phyloP scores from a whole-genome alignment of 1,139 yeast genomes.

The Debaryomycetaceae sp. region DNA sequence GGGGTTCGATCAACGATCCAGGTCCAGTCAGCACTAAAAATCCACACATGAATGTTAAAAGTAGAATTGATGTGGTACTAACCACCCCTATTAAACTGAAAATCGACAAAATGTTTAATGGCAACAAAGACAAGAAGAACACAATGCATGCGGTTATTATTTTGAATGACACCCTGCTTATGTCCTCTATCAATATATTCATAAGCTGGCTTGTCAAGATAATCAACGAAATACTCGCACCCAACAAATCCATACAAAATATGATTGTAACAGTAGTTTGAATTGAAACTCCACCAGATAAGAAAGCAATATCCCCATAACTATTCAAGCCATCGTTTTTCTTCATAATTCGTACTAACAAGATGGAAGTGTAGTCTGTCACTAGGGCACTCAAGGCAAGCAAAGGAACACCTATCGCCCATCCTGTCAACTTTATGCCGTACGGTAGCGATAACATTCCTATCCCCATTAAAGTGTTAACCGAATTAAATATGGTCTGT shows the following conservation, averaged over 20 bases:
- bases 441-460: conserved; percentile 82
- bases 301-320: conserved; percentile 46
- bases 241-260: conserved; percentile 73
- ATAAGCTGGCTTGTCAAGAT: conserved; percentile 85
- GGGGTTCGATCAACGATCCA: conserved; percentile 64
- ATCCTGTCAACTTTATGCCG: conserved; percentile 77
- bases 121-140: conserved; percentile 65
- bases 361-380: conserved; percentile 68
- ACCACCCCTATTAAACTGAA: conserved; percentile 73
- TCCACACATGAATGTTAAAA: conserved; percentile 62
- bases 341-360: conserved; percentile 32
- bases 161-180: conserved; percentile 51
- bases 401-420: conserved; percentile 62
- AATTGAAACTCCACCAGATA: conserved; percentile 42
- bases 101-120: conserved; percentile 67
- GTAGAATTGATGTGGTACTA: conserved; percentile 62
- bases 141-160: conserved; percentile 41
- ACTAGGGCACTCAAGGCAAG: conserved; percentile 55
- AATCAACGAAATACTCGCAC: conserved; percentile 74
- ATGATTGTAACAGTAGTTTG: conserved; percentile 62
- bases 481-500: conserved; percentile 84
- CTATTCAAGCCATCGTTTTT: conserved; percentile 29
- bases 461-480: conserved; percentile 81
- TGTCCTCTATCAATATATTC: conserved; percentile 55
- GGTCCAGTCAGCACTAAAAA: conserved; percentile 50